Evolutionary conservation across 345 rosid species (phyloP), one percentile per base, ranked within the genome.

Genomic region (Lepidium sativum): DNA sequence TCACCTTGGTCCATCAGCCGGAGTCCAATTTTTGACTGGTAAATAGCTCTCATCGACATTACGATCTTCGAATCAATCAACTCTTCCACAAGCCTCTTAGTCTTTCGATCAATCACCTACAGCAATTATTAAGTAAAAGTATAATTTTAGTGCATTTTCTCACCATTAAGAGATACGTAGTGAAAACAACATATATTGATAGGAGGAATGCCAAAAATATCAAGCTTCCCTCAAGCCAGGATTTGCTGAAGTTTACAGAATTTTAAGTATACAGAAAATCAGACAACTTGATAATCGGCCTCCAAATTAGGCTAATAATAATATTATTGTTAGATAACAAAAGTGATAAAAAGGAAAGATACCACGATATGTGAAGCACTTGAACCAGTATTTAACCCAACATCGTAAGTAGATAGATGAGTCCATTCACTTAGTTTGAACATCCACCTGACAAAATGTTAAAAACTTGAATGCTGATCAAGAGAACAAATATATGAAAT

Each of bases 351-450:
- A 72, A 60, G 66, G 17, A 40, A 65, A 41, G 56, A 63, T 80
- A 89, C 98, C 95, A 92, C 63, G 51, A 92, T 86, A 77, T 92
- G 85, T 14, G 98, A 86, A 80, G 96, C 91, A 78, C 92, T 79
- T 58, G 98, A 80, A 42, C 98, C 98, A 60, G 80, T 82, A 69
- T 84, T 84, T 77, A 88, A 78, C 67, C 98, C 98, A 52, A 86
- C 82, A 76, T 86, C 95, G 64, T 92, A 92, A 18, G 95, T 80
- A 50, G 96, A 84, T 78, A 86, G 78, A 67, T 85, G 87, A 68
- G 87, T 85, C 98, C 98, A 92, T 77, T 92, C 98, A 74, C 96
- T 86, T 58, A 92, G 85, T 77, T 88, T 92, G 72, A 92, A 88
- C 76, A 86, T 81, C 98, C 98, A 92, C 80, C 98, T 92, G 64